These are phyloP conservation scores for Talaromyces wortmannii DNA, from an alignment of 495 filamentous ascomycete species.

Conservation along the genomic window DNA sequence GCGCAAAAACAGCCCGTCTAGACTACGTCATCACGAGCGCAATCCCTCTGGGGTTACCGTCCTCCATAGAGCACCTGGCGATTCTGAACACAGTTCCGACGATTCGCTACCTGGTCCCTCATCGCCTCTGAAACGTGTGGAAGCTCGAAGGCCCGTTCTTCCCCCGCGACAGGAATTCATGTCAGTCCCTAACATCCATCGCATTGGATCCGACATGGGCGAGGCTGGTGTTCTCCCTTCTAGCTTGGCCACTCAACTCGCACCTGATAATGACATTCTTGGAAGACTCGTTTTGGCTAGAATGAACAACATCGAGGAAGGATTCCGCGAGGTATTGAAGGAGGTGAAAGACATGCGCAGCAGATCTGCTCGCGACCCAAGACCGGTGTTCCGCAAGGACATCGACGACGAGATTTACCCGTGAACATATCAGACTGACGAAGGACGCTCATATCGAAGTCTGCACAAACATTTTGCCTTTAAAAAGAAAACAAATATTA, in stretches of 20 bases:
- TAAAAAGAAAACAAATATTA: neutral
- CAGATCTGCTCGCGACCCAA: neutral
- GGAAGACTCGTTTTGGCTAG: slow-evolving; percentile 79
- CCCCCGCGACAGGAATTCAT: slow-evolving; percentile 43
- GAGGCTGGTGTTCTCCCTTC: slow-evolving; percentile 55
- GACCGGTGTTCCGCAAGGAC: neutral
- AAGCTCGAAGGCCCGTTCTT: slow-evolving; percentile 40
- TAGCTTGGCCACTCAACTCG: slow-evolving; percentile 43
- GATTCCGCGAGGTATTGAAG: slow-evolving; percentile 73
- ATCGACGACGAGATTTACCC: neutral
- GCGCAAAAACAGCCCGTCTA: slow-evolving; percentile 29
- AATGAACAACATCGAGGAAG: slow-evolving; percentile 86
- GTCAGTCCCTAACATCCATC: slow-evolving; percentile 43
- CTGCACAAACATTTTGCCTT: neutral
- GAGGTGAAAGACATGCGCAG: slow-evolving; percentile 61
- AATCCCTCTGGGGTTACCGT: slow-evolving; percentile 75
- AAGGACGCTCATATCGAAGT: neutral
- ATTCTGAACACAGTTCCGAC: slow-evolving; percentile 39
- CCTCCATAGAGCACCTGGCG: slow-evolving; percentile 44
- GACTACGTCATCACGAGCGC: slow-evolving; percentile 50
- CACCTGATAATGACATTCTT: slow-evolving; percentile 59
- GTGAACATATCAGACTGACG: neutral
- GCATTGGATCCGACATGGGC: slow-evolving; percentile 64
- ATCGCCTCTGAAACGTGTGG: slow-evolving; percentile 13
- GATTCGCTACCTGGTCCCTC: slow-evolving; percentile 24